These are phyloP conservation scores for Rubus idaeus DNA, from an alignment of 306 rosid genomes.

Conservation along the genomic window DNA sequence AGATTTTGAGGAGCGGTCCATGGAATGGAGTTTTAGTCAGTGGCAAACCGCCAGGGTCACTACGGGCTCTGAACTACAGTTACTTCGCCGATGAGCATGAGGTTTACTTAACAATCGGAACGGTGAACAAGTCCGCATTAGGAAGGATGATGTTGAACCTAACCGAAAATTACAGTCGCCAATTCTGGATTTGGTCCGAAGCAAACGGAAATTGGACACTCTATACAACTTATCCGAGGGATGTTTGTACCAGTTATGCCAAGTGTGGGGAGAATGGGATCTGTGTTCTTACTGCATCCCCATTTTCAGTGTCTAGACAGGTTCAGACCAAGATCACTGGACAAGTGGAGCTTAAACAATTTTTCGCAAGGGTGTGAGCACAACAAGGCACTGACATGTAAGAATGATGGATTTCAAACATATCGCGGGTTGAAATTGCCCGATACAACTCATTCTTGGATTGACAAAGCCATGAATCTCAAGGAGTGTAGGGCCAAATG, in stretches of 20 bases:
- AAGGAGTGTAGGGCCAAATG: constrained; percentile 52
- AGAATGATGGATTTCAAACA: constrained; percentile 34
- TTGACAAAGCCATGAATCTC: constrained; percentile 38
- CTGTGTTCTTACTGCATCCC: constrained; percentile 23
- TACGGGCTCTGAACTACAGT: constrained; percentile 2
- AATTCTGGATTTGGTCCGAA: constrained; percentile 23
- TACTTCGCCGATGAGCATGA: constrained; percentile 32
- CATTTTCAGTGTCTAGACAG: constrained; percentile 49
- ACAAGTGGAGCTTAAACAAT: constrained; percentile 23
- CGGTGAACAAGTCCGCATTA: constrained; percentile 10
- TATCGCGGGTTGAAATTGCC: constrained; percentile 41
- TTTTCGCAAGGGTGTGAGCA: constrained; percentile 42
- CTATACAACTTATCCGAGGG: constrained; percentile 23
- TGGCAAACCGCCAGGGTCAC: constrained; percentile 21
- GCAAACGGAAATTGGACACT: constrained; percentile 28
- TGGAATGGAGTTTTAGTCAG: constrained; percentile 39
- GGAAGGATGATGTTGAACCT: constrained; percentile 35
- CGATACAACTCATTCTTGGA: constrained; percentile 47
- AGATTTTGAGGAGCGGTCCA: constrained; percentile 40
- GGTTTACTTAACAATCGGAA: constrained; percentile 14
- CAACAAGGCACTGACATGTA: constrained; percentile 27
- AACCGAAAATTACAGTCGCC: neutral
- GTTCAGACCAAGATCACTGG: constrained; percentile 35
- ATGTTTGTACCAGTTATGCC: constrained; percentile 38
- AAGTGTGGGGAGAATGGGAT: constrained; percentile 40